Base-by-base conservation (phyloP, 345 rosid species). In the Populus euphratica region DNA sequence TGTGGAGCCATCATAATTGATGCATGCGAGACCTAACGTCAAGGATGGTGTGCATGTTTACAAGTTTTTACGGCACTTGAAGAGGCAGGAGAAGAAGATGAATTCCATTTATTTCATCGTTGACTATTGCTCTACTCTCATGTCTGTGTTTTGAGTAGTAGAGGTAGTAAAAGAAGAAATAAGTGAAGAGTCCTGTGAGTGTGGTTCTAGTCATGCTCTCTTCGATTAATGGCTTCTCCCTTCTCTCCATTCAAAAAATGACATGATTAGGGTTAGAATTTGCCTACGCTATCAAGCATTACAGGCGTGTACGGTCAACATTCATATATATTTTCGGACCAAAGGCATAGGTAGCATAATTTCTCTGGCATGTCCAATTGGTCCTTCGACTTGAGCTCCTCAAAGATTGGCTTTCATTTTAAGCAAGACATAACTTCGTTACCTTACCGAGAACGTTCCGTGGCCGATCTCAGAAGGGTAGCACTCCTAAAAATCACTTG, bases 131-230 rank as follows among this genome's bases (percentile, higher is more conserved):
- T 8, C 25, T 6, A 73, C 27, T 8, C 76, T 47, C 21, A 16
- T 8, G 18, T 43, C 14, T 38, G 23, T 65, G 64, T 36, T 33
- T 13, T 35, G 14, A 77, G 75, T 76, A 73, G 81, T 81, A 83
- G 86, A 38, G 35, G 66, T 76, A 81, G 85, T 77, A 83, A 79
- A 83, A 16, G 67, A 74, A 79, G 79, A 68, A 72, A 83, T 83
- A 77, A 83, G 85, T 81, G 81, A 68, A 74, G 72, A 17, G 27
- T 36, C 21, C 64, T 61, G 38, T 31, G 73, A 68, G 86, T 86
- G 64, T 59, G 81, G 47, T n/a, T 67, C 69, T 70, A 49, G 73
- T 69, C 73, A 73, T 70, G 31, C 38, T 62, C 72, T 21, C 33
- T 41, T 68, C 29, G 36, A 39, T 41, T 14, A 68, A 75, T 76